Base-by-base conservation (phyloP, 176 grass and related monocot species). In the Juncus inflexus region DNA sequence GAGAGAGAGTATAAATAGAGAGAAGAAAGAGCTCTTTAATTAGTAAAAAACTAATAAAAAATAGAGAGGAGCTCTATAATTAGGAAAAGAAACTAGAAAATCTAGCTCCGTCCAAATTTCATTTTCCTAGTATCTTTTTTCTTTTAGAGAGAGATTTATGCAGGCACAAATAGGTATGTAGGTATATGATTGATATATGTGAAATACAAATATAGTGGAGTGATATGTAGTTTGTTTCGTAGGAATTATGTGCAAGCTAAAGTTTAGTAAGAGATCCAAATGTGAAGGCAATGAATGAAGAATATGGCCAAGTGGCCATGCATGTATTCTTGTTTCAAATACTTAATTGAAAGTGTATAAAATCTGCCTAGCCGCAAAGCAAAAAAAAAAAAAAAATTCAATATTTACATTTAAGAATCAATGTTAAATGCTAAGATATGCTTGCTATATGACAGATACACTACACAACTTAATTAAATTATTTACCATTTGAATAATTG, bases 201-300 rank as follows among this genome's bases (percentile, higher is more conserved):
- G 14, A 10, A 3, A 40, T 7, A 14, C 53, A 12, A 55, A 11
- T 14, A 55, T 7, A 14, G 54, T 9, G 63, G 16, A 28, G 35
- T 9, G 65, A 28, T 28, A 28, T 28, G 50, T 12, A 70, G 14
- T 58, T 42, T 9, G 52, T 70, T 70, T 13, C 6, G 15, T 43
- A 13, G 67, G 52, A 58, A 70, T 40, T 19, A 70, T 55, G 52
- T 58, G 52, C 67, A 70, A 58, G 67, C 52, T 42, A 58, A 70
- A 70, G 52, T 70, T 52, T 68, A 35, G 40, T 37, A 55, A 55
- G n/a, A 68, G 4, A 53, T 67, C 28, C 49, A 51, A 66, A 4
- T 11, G 9, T 10, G 4, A 51, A 66, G 19, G 19, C 19, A 28
- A 6, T 43, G 4, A 16, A 12, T 36, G 12, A 37, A 42, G 64